Base-by-base conservation (phyloP, 352 stramenopile species). In the Globisporangium parvum region DNA sequence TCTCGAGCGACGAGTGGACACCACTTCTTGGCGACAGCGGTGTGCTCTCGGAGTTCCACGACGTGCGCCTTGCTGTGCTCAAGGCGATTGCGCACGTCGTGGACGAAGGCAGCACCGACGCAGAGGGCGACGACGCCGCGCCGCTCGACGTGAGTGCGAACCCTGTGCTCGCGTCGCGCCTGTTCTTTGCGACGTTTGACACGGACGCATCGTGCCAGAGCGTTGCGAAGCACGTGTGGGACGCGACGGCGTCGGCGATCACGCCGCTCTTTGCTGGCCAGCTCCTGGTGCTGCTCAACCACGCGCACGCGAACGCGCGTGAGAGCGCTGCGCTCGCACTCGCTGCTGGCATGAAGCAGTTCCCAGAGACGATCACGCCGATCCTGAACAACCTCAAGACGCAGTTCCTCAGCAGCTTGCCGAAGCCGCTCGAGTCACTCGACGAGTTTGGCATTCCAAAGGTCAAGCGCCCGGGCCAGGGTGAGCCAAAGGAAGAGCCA, bases 291-390 rank as follows among this genome's bases (percentile, higher is more conserved):
- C 56, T 96, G 49, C 63, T 97, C 6, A 83, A 85, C 55, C 88
- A 97, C 66, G 50, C 63, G 14, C 71, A 87, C 47, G 65, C 54
- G 24, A 88, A 88, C 49, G 85, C 96, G 5, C 86, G 88, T 35
- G 78, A 88, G 56, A 87, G 77, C 8, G 86, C 86, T 11, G 78
- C 80, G 37, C 70, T 86, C 18, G 85, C 85, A 20, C 73, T 96
- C 35, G 86, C 87, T 3, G 71, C 87, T 28, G 88, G 81, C 40
- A 86, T 96, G 78, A 73, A 71, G 44, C 80, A 86, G 55, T 93
- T 89, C 70, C 81, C 82, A 0, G 73, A 92, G 61, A 80, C 76
- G 20, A 75, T 88, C 53, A 84, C 75, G 31, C 76, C 74, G 3
- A 64, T 88, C 40, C 53, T 91, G 35, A 79, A 89, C 54, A 78